phyloP scores from a whole-genome alignment of 306 rosid species.

The Cyamopsis tetragonoloba region DNA sequence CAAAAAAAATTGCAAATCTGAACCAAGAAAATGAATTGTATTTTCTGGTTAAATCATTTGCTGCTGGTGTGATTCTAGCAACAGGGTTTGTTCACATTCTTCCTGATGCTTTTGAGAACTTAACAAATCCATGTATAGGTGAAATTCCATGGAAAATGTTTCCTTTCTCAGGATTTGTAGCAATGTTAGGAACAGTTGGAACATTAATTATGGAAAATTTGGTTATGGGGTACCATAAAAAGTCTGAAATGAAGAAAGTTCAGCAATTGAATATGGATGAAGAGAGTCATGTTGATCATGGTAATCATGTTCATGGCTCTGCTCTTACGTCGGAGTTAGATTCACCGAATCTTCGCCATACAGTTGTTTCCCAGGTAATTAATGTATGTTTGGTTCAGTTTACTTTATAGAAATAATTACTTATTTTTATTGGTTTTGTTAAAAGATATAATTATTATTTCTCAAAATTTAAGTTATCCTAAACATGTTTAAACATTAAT shows the following conservation, averaged over 20 bases:
- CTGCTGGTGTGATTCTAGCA: constrained; percentile 69
- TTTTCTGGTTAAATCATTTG: constrained; percentile 55
- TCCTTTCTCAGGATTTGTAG: constrained; percentile 60
- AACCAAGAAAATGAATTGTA: constrained; percentile 43
- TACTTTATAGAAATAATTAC: too few species aligned
- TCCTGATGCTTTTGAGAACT: constrained; percentile 54
- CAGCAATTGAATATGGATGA: constrained; percentile 34
- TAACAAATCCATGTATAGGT: constrained; percentile 45
- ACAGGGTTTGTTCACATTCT: constrained; percentile 66
- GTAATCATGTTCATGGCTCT: constrained; percentile 2
- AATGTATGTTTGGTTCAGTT: too few species aligned
- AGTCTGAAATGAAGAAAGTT: constrained; percentile 33
- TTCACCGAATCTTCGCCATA: constrained; percentile 28
- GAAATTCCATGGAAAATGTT: constrained; percentile 55
- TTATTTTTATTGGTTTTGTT: too few species aligned
- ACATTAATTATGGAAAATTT: constrained; percentile 58
- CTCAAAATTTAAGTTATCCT: too few species aligned
- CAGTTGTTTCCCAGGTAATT: constrained; percentile 33
- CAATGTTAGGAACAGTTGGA: constrained; percentile 55
- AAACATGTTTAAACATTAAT: too few species aligned
- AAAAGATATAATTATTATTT: too few species aligned
- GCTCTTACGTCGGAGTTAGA: constrained; percentile 1
- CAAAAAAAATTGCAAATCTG: constrained; percentile 27
- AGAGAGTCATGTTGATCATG: constrained; percentile 4
- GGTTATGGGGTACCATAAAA: constrained; percentile 43